Conservation (phyloP, 768 basidiomycete genomes). For the Boletus rex-veris region DNA sequence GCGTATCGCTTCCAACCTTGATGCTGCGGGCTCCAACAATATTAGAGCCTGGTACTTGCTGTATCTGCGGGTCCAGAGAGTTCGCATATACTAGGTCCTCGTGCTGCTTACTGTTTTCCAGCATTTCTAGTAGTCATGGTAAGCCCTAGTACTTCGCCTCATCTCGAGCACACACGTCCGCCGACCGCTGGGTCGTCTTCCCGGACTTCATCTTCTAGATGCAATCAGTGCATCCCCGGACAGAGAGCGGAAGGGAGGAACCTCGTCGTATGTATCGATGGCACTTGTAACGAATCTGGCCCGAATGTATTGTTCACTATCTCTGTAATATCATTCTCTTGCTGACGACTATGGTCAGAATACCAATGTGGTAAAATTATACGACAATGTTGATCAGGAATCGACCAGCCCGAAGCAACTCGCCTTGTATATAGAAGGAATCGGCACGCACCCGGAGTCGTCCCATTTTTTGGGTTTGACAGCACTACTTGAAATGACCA, state of each 20-base stretch:
- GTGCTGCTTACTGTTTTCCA: neutral
- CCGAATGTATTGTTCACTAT: conserved; percentile 7
- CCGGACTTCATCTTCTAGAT: neutral
- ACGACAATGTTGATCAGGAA: conserved; percentile 24
- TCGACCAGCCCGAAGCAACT: conserved; percentile 20
- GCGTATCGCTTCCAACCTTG: neutral
- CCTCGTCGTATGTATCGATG: conserved; percentile 25
- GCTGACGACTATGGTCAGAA: conserved; percentile 26
- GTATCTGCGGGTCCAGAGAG: neutral
- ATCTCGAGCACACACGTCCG: neutral
- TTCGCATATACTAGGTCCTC: neutral
- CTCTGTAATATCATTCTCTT: neutral
- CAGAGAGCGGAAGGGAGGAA: conserved; percentile 13
- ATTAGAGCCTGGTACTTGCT: conserved; percentile 1
- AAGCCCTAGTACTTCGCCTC: neutral
- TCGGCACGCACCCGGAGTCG: conserved; percentile 26
- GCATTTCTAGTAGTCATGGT: neutral
- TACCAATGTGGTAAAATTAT: conserved; percentile 36
- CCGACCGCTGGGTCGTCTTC: neutral
- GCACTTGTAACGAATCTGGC: conserved; percentile 21
- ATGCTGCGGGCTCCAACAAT: neutral
- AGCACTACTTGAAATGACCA: neutral
- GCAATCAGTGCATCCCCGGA: conserved; percentile 12
- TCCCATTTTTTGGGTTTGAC: neutral
- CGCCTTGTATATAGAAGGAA: conserved; percentile 37